Base-by-base conservation (phyloP, 2,329 filamentous ascomycete species). In the Penicillium hordei region DNA sequence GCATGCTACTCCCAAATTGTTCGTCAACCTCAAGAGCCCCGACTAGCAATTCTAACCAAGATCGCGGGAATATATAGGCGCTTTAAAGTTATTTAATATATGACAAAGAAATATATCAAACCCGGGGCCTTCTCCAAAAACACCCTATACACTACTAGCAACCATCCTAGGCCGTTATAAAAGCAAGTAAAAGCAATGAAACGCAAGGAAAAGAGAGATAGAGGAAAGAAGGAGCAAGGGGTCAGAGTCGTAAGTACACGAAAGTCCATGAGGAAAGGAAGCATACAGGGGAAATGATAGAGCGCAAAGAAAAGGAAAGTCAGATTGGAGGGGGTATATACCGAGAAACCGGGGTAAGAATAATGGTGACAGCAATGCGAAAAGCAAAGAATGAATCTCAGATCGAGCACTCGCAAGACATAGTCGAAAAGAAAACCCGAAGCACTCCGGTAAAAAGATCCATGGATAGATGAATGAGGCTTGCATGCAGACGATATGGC, bases 251-350 rank as follows among this genome's bases (percentile, higher is more conserved):
- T 65, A 66, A 59, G 61, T 67, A 65, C 65, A 65, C 44, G 55
- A 56, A 48, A 64, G 33, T 46, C 60, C 57, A 56, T 48, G 44
- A 55, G 46, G 54, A 55, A 42, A 56, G 42, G 52, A 57, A 48
- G 52, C 54, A 62, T 59, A 61, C 52, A 61, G 51, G 15, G 36
- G 49, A 62, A 48, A 52, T 39, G 53, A 51, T 51, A 60, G 34
- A 42, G 48, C 21, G 44, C 43, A 48, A 36, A 54, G 40, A 43
- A 45, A 60, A 52, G n/a, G 51, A 34, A 46, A 52, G n/a, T 62
- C 50, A 59, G 60, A 65, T 63, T 48, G 49, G 42, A 53, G 43
- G 49, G 63, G 65, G 65, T 65, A 66, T 67, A 66, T 65, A 62
- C 51, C 55, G 58, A 55, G 40, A 58, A 57, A 61, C 48, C 42